phyloP scores from a whole-genome alignment of 2,329 filamentous ascomycete genomes.

The Coniochaeta ligniaria region DNA sequence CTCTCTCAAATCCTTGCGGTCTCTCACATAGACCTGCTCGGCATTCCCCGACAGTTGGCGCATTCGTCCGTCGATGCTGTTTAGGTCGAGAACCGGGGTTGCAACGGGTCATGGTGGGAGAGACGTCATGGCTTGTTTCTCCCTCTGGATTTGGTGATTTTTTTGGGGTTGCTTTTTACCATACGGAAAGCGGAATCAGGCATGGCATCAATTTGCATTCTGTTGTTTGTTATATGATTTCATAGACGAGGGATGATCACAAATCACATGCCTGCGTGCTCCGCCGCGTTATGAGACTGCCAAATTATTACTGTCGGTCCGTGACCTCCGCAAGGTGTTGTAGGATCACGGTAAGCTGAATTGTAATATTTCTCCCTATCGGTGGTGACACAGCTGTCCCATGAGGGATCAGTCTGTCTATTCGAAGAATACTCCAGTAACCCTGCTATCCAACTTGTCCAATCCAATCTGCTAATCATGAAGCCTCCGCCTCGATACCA shows the following conservation, averaged over 20 bases:
- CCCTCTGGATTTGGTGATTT: slow-evolving; percentile 8
- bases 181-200: neutral
- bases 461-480: neutral
- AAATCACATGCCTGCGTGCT: neutral
- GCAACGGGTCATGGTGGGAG: slow-evolving; percentile 46
- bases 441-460: neutral
- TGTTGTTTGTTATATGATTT: neutral
- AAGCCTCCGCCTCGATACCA: neutral
- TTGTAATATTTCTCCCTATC: neutral
- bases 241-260: neutral
- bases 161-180: neutral
- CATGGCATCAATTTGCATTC: neutral
- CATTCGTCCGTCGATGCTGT: neutral
- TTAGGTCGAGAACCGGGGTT: slow-evolving; percentile 7
- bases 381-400: neutral
- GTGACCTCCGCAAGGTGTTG: neutral
- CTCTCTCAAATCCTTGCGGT: slow-evolving; percentile 46
- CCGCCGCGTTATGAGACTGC: neutral
- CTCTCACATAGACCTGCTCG: neutral
- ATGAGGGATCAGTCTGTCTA: neutral
- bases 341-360: neutral
- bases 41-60: slow-evolving; percentile 22
- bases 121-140: slow-evolving; percentile 46
- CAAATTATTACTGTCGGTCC: neutral
- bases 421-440: slow-evolving; percentile 1